phyloP scores from a whole-genome alignment of 202 grass and related monocot genomes.

The Dendrocalamus latiflorus region DNA sequence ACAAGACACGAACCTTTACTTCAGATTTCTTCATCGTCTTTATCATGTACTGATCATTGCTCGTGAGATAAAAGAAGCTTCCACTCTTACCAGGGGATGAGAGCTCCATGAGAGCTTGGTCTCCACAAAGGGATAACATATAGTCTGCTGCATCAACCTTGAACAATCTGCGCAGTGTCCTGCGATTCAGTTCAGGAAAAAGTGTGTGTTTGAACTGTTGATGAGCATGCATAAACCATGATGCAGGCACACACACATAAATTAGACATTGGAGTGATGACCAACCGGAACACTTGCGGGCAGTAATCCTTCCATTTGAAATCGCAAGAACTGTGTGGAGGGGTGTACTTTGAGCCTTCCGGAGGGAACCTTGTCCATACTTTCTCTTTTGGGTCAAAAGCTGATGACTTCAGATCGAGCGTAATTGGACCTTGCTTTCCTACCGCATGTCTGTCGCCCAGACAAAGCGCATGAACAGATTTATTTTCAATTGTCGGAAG shows the following conservation, averaged over 20 bases:
- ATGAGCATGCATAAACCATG: not conserved
- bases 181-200: slow-evolving; percentile 34
- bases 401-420: too few relatives aligned
- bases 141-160: slow-evolving; percentile 97
- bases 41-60: slow-evolving; percentile 97
- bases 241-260: not conserved
- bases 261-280: not conserved
- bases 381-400: too few relatives aligned
- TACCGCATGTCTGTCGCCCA: slow-evolving; percentile 58
- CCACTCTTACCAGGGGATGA: slow-evolving; percentile 98
- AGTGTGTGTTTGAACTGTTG: not conserved
- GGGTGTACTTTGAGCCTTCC: too few relatives aligned
- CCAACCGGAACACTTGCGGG: slow-evolving; percentile 87
- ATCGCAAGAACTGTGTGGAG: too few relatives aligned
- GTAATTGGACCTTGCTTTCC: slow-evolving; percentile 82
- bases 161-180: slow-evolving; percentile 88
- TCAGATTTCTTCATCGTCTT: slow-evolving; percentile 99
- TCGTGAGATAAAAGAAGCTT: slow-evolving; percentile 97
- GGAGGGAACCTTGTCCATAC: too few relatives aligned
- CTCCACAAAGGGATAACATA: slow-evolving; percentile 96
- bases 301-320: slow-evolving; percentile 99
- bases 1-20: slow-evolving; percentile 74
- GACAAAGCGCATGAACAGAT: not conserved
- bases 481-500: not conserved
- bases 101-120: slow-evolving; percentile 88